A percentile compares a stretch with the other conserved stretches of the same genome.
Evolutionary conservation across 139 green algal species (phyloP).

Genomic region (Astrephomene gubernaculifera): DNA sequence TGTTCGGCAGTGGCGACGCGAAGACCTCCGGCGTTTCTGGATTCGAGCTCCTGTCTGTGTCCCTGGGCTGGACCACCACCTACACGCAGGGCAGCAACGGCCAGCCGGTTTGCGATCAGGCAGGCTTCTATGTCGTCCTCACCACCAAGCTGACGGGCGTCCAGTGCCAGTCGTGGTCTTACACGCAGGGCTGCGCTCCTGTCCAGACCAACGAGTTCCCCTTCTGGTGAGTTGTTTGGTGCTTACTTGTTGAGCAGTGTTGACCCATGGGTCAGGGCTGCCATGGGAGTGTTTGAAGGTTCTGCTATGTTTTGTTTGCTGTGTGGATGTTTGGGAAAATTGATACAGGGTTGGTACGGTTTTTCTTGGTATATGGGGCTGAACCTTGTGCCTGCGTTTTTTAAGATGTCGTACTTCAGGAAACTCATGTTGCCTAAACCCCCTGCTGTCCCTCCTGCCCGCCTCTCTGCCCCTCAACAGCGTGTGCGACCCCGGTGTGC

Average conservation of each 20-base stretch:
- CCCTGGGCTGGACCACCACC: no score
- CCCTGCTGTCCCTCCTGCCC: background rate
- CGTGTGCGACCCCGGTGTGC: background rate
- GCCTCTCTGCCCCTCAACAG: background rate
- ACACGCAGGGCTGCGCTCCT: no score
- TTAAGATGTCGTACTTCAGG: background rate
- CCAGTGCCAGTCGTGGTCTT: no score
- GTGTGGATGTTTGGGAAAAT: background rate
- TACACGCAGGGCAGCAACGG: background rate
- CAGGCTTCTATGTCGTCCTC: background rate
- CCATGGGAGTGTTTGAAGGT: background rate
- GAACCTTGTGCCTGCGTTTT: background rate
- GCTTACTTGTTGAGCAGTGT: background rate
- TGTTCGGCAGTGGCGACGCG: background rate
- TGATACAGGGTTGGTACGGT: background rate
- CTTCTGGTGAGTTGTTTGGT: background rate
- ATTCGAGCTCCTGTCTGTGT: background rate
- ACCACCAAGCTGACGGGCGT: background rate
- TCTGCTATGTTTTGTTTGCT: no score
- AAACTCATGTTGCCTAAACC: background rate
- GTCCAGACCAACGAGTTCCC: background rate
- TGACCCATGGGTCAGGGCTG: background rate
- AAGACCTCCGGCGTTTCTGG: background rate
- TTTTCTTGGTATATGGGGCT: background rate
- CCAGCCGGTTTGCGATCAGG: background rate